A percentile compares a stretch with the other conserved stretches of the same genome.
These are phyloP conservation scores for Elongisporangium prolatum DNA, from an alignment of 352 stramenopile species.

Conservation along the genomic window DNA sequence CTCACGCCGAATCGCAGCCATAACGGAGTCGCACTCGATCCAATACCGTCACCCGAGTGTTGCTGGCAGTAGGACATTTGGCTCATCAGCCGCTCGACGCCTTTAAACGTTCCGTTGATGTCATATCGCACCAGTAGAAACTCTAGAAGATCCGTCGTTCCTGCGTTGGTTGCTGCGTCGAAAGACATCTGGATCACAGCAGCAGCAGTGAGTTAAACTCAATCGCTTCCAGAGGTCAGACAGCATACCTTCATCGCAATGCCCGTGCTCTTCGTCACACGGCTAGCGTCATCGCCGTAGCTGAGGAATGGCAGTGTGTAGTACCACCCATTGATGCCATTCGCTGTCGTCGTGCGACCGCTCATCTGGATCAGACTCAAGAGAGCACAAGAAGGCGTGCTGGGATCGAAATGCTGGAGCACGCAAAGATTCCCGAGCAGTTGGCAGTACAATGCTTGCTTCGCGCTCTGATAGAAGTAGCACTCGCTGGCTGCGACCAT, in stretches of 20 bases:
- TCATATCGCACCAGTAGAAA: slow-evolving; percentile 87
- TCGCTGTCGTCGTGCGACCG: slow-evolving; percentile 33
- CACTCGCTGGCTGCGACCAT: slow-evolving; percentile 67
- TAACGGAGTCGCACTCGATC: slow-evolving; percentile 19
- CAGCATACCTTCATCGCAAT: slow-evolving; percentile 71
- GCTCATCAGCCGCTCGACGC: slow-evolving; percentile 58
- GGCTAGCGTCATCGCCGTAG: slow-evolving; percentile 57
- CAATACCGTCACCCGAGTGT: slow-evolving; percentile 5
- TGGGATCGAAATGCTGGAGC: slow-evolving; percentile 83
- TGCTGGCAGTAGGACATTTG: slow-evolving; percentile 78
- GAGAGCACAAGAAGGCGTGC: slow-evolving; percentile 60
- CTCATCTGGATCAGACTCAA: slow-evolving; percentile 69
- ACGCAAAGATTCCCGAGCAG: slow-evolving; percentile 91
- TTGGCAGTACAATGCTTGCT: slow-evolving; percentile 78
- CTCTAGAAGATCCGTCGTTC: slow-evolving; percentile 58
- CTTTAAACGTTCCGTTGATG: slow-evolving; percentile 85
- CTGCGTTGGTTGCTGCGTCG: slow-evolving; percentile 35
- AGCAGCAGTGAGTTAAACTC: too few relatives aligned
- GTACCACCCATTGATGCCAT: slow-evolving; percentile 60
- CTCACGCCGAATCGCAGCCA: slow-evolving; percentile 85
- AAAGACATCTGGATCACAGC: slow-evolving; percentile 78
- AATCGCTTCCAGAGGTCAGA: not conserved
- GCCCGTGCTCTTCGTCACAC: slow-evolving; percentile 53
- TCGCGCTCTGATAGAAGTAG: slow-evolving; percentile 80
- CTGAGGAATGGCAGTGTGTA: slow-evolving; percentile 86